Evolutionary conservation across 345 rosid genomes (phyloP).

Genomic region (Hypericum perforatum): DNA sequence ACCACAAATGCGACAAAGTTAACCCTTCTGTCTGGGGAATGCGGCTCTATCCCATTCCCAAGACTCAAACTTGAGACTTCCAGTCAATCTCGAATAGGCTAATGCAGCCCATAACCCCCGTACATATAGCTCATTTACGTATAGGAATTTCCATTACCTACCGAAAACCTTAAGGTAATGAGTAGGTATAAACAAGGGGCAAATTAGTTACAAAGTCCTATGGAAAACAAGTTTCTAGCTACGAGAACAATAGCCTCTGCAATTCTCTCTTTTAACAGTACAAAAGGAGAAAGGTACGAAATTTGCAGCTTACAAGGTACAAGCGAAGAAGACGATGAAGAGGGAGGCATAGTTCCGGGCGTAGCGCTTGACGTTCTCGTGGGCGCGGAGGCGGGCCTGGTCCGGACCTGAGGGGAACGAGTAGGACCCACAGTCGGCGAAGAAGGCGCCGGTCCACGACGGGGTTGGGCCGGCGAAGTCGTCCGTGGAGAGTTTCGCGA

Average conservation of each 20-base stretch:
- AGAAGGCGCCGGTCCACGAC: conserved; percentile 67
- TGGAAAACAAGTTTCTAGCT: too few relatives aligned
- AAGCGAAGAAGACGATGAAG: conserved; percentile 72
- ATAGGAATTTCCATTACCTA: too few relatives aligned
- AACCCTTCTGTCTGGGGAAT: background rate
- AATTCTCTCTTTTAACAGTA: background rate
- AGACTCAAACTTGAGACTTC: too few relatives aligned
- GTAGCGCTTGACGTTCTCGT: conserved; percentile 87
- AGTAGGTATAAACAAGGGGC: too few relatives aligned
- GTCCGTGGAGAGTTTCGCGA: conserved; percentile 70
- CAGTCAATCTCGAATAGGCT: background rate
- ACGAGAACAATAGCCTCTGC: too few relatives aligned
- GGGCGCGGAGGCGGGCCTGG: conserved; percentile 67
- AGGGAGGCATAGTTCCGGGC: conserved; percentile 72
- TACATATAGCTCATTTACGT: too few relatives aligned
- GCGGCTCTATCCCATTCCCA: background rate
- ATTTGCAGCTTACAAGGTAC: conserved; percentile 51
- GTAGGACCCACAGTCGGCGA: conserved; percentile 58
- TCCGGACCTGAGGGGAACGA: conserved; percentile 68
- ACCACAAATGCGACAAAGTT: too few relatives aligned
- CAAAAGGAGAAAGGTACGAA: background rate
- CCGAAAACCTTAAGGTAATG: too few relatives aligned
- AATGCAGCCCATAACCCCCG: too few relatives aligned
- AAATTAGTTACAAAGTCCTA: too few relatives aligned
- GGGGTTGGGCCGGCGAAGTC: conserved; percentile 71